Evolutionary conservation across 345 rosid species (phyloP), one percentile per base, ranked within the genome.

Genomic region (Eucalyptus viminalis): DNA sequence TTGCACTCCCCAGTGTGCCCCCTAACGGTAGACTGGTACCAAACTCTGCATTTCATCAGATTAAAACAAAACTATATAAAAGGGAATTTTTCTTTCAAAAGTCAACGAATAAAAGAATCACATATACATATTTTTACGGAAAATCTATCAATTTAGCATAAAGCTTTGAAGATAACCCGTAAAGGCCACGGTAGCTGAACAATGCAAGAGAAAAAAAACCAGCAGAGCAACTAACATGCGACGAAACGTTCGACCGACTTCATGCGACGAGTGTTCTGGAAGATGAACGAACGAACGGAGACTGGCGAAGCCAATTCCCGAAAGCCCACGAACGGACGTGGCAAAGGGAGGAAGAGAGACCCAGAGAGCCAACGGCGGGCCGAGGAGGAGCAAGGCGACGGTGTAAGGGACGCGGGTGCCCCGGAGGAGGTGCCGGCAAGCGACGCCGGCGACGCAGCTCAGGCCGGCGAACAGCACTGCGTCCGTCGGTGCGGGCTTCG

Each of bases 1-100:
- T 96, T 37, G 97, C 97, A 90, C 94, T 90, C 86, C 98, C 99
- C 44, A 96, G 54, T 89, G 93, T n/a, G n/a, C n/a, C 95, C 76
- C 99, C 99, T 89, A 97, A 89, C 51, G 80, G 86, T 91, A 94
- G 97, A 45, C 92, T 90, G 14, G 99, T 92, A 54, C 96, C 97
- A 92, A 93, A 95, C 88, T 97, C 99, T 97, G 96, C 94, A 90
- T 15, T n/a, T 69, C 81, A 34, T 86, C 44, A 34, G 13, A 72
- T 72, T 0, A 72, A 17, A 34, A 72, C 25, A 37, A 72, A 34
- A 34, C 19, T 19, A 34, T 72, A 34, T 22, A 69, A n/a, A 67
- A n/a, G 21, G 21, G 11, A n/a, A 67, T 9, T 22, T 21, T 56
- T 56, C 27, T 56, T 56, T 56, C 0, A 67, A n/a, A 14, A 53